Evolutionary conservation across 2,329 filamentous ascomycete genomes (phyloP), one percentile per base, ranked within the genome.

Genomic region (Cladosporium sp.): DNA sequence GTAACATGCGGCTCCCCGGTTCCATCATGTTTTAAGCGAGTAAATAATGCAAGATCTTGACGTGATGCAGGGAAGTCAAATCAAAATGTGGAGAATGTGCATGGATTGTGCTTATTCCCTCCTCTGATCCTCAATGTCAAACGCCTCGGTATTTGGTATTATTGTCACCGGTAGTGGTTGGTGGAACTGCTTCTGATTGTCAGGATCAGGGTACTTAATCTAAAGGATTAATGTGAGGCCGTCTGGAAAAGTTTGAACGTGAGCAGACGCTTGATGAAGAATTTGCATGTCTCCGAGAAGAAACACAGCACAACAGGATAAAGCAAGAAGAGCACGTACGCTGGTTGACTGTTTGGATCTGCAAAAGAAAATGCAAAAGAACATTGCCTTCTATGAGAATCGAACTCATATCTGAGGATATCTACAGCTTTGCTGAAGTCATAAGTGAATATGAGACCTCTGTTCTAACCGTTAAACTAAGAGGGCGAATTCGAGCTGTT

Each of bases 401-500:
- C 55, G 55, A 57, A 57, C 55, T 57, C 55, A 57, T 57, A 57
- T 57, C 55, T 57, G 55, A 57, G 55, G 55, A 57, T 57, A 37
- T 57, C 55, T 18, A 40, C 55, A 40, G 55, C 55, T 57, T 21
- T n/a, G 55, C 55, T 40, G 55, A 26, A 57, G 55, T 57, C 55
- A 57, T 57, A 57, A 40, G 55, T 23, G 29, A 55, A 31, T 57
- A 57, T 57, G 55, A 57, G 55, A 57, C 55, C 55, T 57, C 55
- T 57, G 55, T 57, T 57, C 55, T 57, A 57, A 57, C 55, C 55
- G 55, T 57, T 57, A 57, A 57, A 57, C 55, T 57, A 57, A 57
- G 55, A 57, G 55, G 55, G 55, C 55, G 33, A 57, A 29, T 53
- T 53, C 10, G 26, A 53, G 18, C 49, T 53, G 10, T 21, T 21